Evolutionary conservation across 176 grass and related monocot genomes (phyloP).

Genomic region (Aegilops bicornis): DNA sequence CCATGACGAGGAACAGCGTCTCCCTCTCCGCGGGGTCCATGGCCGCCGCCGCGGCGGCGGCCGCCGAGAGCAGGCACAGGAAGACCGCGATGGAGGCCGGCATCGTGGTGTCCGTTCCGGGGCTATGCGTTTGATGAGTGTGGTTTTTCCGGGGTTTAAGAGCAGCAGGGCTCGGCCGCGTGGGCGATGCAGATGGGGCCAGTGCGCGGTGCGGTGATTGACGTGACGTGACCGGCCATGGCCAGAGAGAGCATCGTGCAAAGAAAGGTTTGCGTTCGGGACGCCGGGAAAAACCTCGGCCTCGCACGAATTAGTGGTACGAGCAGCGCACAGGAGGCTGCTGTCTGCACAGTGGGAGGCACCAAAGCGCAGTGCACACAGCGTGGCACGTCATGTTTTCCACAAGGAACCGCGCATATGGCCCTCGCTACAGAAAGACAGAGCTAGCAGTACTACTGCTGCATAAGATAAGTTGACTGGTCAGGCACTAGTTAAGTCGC

Average conservation of each 20-base stretch:
- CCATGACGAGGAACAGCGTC: slow-evolving; percentile 81
- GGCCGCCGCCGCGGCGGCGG: neutral
- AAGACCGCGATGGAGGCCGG: slow-evolving; percentile 19
- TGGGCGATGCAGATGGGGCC: neutral
- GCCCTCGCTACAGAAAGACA: neutral
- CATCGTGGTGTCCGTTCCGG: neutral
- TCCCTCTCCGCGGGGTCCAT: slow-evolving; percentile 67
- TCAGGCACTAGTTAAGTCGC: neutral
- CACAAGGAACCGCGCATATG: neutral
- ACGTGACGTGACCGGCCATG: slow-evolving; percentile 31
- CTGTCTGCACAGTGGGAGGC: slow-evolving; percentile 15
- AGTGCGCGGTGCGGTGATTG: slow-evolving; percentile 16
- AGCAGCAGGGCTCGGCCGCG: neutral
- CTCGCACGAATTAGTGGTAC: neutral
- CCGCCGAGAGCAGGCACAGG: slow-evolving; percentile 19
- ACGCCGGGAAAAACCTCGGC: slow-evolving; percentile 12
- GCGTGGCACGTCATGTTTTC: slow-evolving; percentile 17
- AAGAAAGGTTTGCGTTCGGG: neutral
- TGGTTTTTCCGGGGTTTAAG: neutral
- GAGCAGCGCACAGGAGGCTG: neutral
- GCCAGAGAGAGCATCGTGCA: neutral
- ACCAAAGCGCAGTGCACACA: neutral
- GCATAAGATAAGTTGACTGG: slow-evolving; percentile 20
- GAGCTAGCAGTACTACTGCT: neutral
- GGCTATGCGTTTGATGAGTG: neutral